Base-by-base conservation (phyloP, 1,284 basidiomycete genomes). In the Pyrrhoderma noxium region DNA sequence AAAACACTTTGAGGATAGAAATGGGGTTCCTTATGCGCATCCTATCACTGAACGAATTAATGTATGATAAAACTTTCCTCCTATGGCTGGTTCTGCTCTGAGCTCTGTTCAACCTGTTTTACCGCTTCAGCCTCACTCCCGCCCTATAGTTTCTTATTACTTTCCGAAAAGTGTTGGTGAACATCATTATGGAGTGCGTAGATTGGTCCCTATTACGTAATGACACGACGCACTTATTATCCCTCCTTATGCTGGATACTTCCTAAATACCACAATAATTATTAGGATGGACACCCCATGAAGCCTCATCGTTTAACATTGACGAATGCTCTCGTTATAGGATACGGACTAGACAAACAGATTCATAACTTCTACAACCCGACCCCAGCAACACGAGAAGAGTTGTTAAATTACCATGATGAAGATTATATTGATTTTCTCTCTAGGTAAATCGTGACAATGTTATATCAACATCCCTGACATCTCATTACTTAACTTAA, bases 381-480 rank as follows among this genome's bases (percentile, higher is more conserved):
- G 1, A 79, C 91, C 16, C 73, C 82, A 13, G 96, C 95, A 5
- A 95, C 93, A 1, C 80, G 88, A 62, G 86, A 83, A 45, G 96
- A 99, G 67, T 77, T 99, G 18, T 82, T 90, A 61, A 76, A 74
- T 57, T 99, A 98, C 65, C 95, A 99, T 65, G 92, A 96, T 64
- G 76, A 77, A 44, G 94, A 98, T 64, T 99, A 99, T 64, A 79
- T 99, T 49, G 93, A 97, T 45, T 99, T 98, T 64, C 73, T 99
- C 21, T 88, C 89, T 37, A 82, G 80, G 93, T 91, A 63, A 61
- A 77, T 40, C 5, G 8, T 5, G 14, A 16, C 5, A 5, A 31
- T 5, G 27, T 31, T 31, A 31, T 31, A n/a, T 16, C 38, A 5
- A 14, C 21, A 16, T 5, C 14, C 38, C 16, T 7, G 14, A 5